Conservation (phyloP, 352 stramenopile species). For the Phytophthora europaea region DNA sequence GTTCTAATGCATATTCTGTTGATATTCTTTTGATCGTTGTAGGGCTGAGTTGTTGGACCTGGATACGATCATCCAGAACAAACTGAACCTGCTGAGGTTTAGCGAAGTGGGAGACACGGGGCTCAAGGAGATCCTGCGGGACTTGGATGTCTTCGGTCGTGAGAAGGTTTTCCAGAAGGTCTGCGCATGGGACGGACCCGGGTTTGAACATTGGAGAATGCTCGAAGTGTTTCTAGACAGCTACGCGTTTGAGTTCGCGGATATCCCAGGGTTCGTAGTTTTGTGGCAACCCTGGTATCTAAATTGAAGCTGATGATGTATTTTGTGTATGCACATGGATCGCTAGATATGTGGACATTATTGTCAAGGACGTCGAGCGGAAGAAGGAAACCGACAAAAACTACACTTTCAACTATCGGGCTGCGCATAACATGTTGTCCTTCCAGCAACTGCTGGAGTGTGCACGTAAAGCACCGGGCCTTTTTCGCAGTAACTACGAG, state of each 20-base stretch:
- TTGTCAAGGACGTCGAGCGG: conserved; percentile 53
- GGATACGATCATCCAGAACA: conserved; percentile 30
- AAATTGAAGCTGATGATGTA: neutral
- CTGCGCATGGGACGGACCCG: conserved; percentile 20
- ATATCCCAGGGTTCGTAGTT: conserved; percentile 47
- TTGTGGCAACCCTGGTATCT: no score
- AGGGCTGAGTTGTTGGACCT: conserved; percentile 30
- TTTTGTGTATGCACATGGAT: neutral
- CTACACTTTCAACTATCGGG: conserved; percentile 45
- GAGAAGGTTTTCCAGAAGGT: conserved; percentile 41
- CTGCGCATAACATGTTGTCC: conserved; percentile 45
- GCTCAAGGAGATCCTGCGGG: conserved; percentile 17
- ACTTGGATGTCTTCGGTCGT: conserved; percentile 33
- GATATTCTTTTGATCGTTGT: neutral
- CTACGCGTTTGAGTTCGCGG: conserved; percentile 48
- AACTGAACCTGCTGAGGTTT: conserved; percentile 20
- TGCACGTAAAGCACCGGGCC: conserved; percentile 28
- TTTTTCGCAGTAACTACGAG: conserved; percentile 43
- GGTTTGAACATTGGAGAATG: conserved; percentile 32
- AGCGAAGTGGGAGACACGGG: neutral
- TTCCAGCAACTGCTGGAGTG: conserved; percentile 46
- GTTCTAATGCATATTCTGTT: neutral
- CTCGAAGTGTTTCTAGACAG: conserved; percentile 52
- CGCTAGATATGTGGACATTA: conserved; percentile 40
- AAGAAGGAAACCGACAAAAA: conserved; percentile 12